These are phyloP conservation scores for Hypholoma sublateritium DNA, from an alignment of 768 basidiomycete species.

Conservation along the genomic window DNA sequence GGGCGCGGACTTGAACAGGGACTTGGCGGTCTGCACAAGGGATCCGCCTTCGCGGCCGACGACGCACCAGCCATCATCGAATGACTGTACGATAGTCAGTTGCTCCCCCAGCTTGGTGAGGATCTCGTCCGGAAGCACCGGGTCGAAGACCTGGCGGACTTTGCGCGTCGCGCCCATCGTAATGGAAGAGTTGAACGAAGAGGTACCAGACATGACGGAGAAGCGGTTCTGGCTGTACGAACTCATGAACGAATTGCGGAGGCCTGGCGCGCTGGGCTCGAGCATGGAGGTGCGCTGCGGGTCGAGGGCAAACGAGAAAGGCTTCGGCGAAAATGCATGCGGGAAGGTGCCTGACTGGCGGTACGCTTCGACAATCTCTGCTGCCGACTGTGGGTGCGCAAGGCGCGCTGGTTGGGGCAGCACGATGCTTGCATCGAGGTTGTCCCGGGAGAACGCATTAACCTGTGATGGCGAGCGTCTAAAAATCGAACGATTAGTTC, in stretches of 20 bases:
- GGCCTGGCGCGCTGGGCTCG: slow-evolving; percentile 22
- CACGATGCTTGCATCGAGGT: slow-evolving; percentile 44
- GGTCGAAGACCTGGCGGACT: slow-evolving; percentile 64
- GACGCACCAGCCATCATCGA: slow-evolving; percentile 82
- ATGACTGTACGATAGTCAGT: slow-evolving; percentile 61
- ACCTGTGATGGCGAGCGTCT: slow-evolving; percentile 14
- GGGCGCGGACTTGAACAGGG: slow-evolving; percentile 36
- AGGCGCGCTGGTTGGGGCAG: slow-evolving; percentile 52
- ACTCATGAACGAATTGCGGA: slow-evolving; percentile 32
- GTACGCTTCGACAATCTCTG: slow-evolving; percentile 46
- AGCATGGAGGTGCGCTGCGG: slow-evolving; percentile 15
- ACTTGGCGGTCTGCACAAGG: slow-evolving; percentile 32
- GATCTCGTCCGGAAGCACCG: slow-evolving; percentile 76
- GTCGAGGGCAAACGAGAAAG: slow-evolving; percentile 40
- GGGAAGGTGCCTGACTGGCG: slow-evolving; percentile 41
- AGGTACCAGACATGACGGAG: slow-evolving; percentile 33
- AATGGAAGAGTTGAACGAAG: slow-evolving; percentile 31
- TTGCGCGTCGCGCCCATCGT: slow-evolving; percentile 43
- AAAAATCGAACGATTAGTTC: background rate
- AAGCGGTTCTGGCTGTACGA: slow-evolving; percentile 30
- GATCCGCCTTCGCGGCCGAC: slow-evolving; percentile 52
- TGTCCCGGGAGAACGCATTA: slow-evolving; percentile 38
- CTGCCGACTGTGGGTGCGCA: slow-evolving; percentile 29
- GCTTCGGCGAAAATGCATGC: slow-evolving; percentile 36
- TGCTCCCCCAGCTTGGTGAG: slow-evolving; percentile 53